Percentiles rank a stretch among this genome's conserved stretches.
Evolutionary conservation across 768 basidiomycete species (phyloP).

Genomic region (Ramaria sp.): DNA sequence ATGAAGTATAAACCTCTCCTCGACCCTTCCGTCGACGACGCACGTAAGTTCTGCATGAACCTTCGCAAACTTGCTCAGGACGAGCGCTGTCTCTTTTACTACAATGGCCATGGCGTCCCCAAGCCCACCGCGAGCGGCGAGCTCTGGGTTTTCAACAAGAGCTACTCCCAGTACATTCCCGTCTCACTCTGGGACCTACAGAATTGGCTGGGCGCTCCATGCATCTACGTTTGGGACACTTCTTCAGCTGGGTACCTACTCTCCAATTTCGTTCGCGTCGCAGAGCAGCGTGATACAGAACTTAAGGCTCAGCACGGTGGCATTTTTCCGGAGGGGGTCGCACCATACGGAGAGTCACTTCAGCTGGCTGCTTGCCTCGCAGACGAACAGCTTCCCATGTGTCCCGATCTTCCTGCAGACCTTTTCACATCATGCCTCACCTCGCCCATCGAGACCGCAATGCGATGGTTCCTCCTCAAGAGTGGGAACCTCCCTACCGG

Average conservation of each 20-base stretch:
- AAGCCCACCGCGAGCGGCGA: slow-evolving; percentile 94
- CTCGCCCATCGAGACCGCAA: slow-evolving; percentile 94
- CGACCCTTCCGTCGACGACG: slow-evolving; percentile 91
- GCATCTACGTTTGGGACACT: slow-evolving; percentile 98
- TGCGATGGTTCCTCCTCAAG: slow-evolving; percentile 84
- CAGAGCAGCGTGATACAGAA: slow-evolving; percentile 65
- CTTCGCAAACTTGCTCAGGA: slow-evolving; percentile 85
- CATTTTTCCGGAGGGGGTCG: slow-evolving; percentile 43
- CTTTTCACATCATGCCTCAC: slow-evolving; percentile 97
- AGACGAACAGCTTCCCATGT: slow-evolving; percentile 85
- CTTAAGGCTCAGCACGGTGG: slow-evolving; percentile 36
- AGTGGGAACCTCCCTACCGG: slow-evolving; percentile 77
- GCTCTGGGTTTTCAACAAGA: slow-evolving; percentile 96
- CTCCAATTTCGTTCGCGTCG: slow-evolving; percentile 76
- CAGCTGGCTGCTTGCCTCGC: slow-evolving; percentile 93
- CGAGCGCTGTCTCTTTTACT: slow-evolving; percentile 91
- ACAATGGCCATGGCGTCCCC: slow-evolving; percentile 97
- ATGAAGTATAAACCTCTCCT: slow-evolving; percentile 90
- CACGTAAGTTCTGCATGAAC: slow-evolving; percentile 75
- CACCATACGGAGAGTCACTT: slow-evolving; percentile 77
- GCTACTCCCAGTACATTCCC: slow-evolving; percentile 97
- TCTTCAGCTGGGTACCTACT: slow-evolving; percentile 94
- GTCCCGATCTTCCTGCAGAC: slow-evolving; percentile 94
- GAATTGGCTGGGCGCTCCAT: slow-evolving; percentile 87
- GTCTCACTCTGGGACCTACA: slow-evolving; percentile 91